Evolutionary conservation across 306 rosid species (phyloP).

Genomic region (Inga leiocalycina): DNA sequence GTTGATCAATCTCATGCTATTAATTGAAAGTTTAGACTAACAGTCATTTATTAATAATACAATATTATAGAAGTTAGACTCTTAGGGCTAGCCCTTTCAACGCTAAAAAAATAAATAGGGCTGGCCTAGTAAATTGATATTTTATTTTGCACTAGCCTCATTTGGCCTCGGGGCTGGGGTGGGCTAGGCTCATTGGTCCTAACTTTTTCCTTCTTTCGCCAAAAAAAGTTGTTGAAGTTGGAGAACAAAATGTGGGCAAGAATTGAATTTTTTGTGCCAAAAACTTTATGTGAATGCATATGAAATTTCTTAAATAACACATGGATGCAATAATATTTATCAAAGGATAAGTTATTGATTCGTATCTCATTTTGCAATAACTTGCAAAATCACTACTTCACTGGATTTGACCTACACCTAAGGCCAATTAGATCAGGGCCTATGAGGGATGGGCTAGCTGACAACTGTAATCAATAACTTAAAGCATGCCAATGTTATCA

Average conservation of each 20-base stretch:
- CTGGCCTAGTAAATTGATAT: neutral
- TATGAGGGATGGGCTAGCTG: neutral
- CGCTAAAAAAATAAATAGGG: neutral
- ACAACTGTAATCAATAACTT: conserved; percentile 12
- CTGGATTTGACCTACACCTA: neutral
- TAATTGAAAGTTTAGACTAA: neutral
- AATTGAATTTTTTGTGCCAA: neutral
- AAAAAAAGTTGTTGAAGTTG: neutral
- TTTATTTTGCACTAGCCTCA: neutral
- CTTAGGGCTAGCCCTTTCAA: neutral
- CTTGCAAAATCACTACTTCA: neutral
- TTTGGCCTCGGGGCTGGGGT: neutral
- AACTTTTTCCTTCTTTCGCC: neutral
- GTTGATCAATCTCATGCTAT: conserved; percentile 19
- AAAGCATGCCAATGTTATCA: neutral
- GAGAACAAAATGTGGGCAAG: neutral
- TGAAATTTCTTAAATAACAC: neutral
- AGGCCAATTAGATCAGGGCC: neutral
- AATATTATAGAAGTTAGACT: neutral
- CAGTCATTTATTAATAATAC: neutral
- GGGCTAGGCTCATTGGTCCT: neutral
- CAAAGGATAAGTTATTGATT: neutral
- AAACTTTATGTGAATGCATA: neutral
- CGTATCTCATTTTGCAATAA: neutral
- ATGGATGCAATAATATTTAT: neutral